These are phyloP conservation scores for Dioscorea dumetorum DNA, from an alignment of 106 monocot genomes.

Conservation along the genomic window DNA sequence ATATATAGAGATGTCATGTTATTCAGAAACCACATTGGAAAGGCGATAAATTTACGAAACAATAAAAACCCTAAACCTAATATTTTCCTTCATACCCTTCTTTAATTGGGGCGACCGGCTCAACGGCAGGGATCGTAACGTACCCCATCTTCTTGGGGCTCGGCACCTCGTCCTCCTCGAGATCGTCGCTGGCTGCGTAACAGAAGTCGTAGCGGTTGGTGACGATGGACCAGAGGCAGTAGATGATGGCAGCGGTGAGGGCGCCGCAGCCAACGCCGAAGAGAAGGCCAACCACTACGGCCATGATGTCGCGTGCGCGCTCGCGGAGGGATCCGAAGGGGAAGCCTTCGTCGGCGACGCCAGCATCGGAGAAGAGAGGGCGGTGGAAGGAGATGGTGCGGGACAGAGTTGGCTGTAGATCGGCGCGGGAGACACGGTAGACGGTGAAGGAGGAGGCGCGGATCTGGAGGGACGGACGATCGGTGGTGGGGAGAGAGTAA, in stretches of 20 bases:
- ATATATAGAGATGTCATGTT: too few species aligned
- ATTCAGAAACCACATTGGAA: too few species aligned
- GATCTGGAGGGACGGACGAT: constrained; percentile 1
- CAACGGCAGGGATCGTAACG: constrained; percentile 30
- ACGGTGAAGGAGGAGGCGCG: constrained; percentile 6
- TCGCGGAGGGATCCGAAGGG: constrained; percentile 37
- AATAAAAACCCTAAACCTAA: constrained; percentile 20
- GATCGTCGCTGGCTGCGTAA: constrained; percentile 1
- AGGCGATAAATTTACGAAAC: too few species aligned
- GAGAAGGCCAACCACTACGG: constrained; percentile 58
- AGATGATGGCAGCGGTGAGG: constrained; percentile 61
- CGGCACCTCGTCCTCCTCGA: constrained; percentile 17
- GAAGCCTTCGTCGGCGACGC: neutral
- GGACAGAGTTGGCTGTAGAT: neutral
- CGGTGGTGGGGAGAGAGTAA: constrained; percentile 31
- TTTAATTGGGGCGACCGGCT: constrained; percentile 9
- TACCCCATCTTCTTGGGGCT: constrained; percentile 60
- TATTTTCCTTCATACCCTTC: constrained; percentile 39
- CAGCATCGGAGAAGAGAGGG: neutral
- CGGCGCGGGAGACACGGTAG: constrained; percentile 28
- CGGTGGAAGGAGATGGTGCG: constrained; percentile 9
- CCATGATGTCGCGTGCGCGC: constrained; percentile 63
- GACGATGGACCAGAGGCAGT: constrained; percentile 47
- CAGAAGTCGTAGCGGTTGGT: constrained; percentile 22
- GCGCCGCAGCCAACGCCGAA: constrained; percentile 76